Percentiles rank a stretch among this genome's conserved stretches.
Evolutionary conservation across 2,329 filamentous ascomycete genomes (phyloP).

Genomic region (Fusarium coffeatum): DNA sequence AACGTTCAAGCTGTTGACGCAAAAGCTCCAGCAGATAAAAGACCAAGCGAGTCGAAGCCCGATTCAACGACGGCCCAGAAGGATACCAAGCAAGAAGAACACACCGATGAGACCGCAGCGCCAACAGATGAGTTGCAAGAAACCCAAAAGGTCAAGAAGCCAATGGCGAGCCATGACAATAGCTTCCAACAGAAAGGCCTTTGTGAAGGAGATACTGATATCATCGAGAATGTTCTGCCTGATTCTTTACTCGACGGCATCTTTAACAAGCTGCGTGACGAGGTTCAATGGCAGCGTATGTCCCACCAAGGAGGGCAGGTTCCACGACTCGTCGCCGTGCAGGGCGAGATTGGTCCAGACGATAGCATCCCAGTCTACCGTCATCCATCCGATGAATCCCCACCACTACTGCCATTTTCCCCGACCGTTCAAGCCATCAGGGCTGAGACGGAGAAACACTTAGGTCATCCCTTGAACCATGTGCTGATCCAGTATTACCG

Average conservation of each 20-base stretch:
- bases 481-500: slow-evolving; percentile 94
- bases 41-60: not conserved
- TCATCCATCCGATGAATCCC: slow-evolving; percentile 90
- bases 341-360: slow-evolving; percentile 76
- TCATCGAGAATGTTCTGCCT: slow-evolving; percentile 78
- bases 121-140: slow-evolving; percentile 4
- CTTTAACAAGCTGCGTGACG: slow-evolving; percentile 76
- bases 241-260: slow-evolving; percentile 64
- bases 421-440: slow-evolving; percentile 77
- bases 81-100: not conserved
- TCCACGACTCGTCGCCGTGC: slow-evolving; percentile 89
- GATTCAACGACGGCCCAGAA: not conserved
- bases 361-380: slow-evolving; percentile 91
- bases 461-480: slow-evolving; percentile 89
- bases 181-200: slow-evolving; percentile 62
- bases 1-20: slow-evolving; percentile 2
- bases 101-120: not conserved
- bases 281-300: slow-evolving; percentile 93
- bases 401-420: slow-evolving; percentile 81
- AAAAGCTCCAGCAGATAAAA: not conserved
- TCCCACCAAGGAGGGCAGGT: slow-evolving; percentile 91
- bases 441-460: slow-evolving; percentile 72
- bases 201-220: slow-evolving; percentile 83
- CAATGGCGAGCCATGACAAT: slow-evolving; percentile 11
- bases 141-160: slow-evolving; percentile 8